Base-by-base conservation (phyloP, 495 filamentous ascomycete species). In the Pyrenopolyporus hunteri region DNA sequence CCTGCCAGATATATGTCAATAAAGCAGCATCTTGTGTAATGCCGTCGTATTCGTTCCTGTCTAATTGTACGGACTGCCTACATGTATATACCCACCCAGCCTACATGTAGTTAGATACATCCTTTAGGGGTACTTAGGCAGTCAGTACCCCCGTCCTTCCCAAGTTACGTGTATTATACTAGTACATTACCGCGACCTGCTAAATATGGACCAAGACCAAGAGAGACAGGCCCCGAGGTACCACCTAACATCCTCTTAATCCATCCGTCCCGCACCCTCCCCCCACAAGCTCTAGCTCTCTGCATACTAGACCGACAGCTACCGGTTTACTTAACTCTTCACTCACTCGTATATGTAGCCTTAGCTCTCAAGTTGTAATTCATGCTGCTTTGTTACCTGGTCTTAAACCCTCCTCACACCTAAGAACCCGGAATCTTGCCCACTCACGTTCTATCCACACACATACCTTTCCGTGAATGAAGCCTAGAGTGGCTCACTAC, bases 21-120 rank as follows among this genome's bases (percentile, higher is more conserved):
- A 59, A 65, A 65, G 62, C 56, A 55, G 9, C 17, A 50, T 44
- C 43, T 39, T 22, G 39, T 4, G 22, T 59, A 39, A 65, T 56
- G 39, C 39, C 49, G 37, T 56, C 51, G 62, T 55, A 50, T 64
- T 51, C 61, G 55, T 64, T 64, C 47, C 35, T 31, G 17, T 22
- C 13, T 49, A 25, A 31, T 20, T 50, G n/a, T n/a, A n/a, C n/a
- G n/a, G n/a, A n/a, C n/a, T n/a, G n/a, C n/a, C n/a, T n/a, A n/a
- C n/a, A n/a, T n/a, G n/a, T n/a, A n/a, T n/a, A n/a, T n/a, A n/a
- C n/a, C n/a, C n/a, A n/a, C n/a, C n/a, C n/a, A n/a, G n/a, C n/a
- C n/a, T n/a, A n/a, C n/a, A n/a, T n/a, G n/a, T n/a, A n/a, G n/a
- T n/a, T n/a, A n/a, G n/a, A n/a, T n/a, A n/a, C n/a, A n/a, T n/a